Evolutionary conservation across 208 protist genomes (phyloP), one percentile per base, ranked within the genome.

Genomic region (Tritrichomonas foetus): DNA sequence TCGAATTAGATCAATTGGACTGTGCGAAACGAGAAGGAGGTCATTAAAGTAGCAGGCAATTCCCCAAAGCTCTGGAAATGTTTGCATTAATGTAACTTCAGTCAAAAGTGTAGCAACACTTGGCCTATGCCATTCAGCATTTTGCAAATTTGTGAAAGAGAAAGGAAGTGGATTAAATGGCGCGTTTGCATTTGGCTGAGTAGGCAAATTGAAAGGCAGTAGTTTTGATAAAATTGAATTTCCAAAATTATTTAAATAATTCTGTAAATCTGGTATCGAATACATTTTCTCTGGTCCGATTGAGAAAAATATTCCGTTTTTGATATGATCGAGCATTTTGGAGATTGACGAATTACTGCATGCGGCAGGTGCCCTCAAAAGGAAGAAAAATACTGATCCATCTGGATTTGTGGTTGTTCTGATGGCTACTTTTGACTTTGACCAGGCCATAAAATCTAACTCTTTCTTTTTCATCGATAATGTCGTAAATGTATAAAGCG

Each of bases 41-140:
- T 57, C 44, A 39, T 57, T 36, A 27, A 13, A 47, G 16, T 41
- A 89, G 30, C 78, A 89, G 33, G 78, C 13, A 89, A 44, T 53
- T 20, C 78, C 78, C 78, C 78, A 89, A 20, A 89, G 33, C 39
- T 49, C 47, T 57, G 41, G 41, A 57, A 57, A 16, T 27, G 47
- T 89, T 89, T 49, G 44, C 47, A 89, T 89, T 5, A 89, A 14
- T 11, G 41, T 13, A 39, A 89, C 14, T 30, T 57, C 41, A 20
- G 57, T 53, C 8, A 89, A 57, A 30, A 33, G 14, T n/a, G 78
- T 22, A 27, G 78, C 47, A 16, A 89, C 41, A 57, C 25, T 39
- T 89, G 78, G 27, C 57, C 78, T 53, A 20, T 89, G 78, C 78
- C 78, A 89, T 36, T 89, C 47, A 33, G 47, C 47, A 57, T 89